phyloP scores from a whole-genome alignment of 768 basidiomycete genomes.

The Leucogyrophana mollusca region DNA sequence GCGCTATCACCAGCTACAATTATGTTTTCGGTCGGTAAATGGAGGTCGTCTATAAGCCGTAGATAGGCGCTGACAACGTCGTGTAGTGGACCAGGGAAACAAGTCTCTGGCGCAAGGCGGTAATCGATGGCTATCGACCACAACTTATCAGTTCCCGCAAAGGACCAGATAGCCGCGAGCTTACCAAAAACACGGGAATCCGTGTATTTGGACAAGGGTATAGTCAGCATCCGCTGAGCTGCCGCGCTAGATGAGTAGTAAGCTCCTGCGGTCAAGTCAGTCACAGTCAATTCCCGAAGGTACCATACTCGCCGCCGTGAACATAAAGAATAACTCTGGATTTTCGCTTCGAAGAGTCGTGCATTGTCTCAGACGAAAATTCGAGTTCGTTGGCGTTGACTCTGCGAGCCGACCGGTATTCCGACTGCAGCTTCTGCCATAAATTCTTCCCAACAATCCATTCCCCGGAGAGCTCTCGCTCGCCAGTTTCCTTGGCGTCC shows the following conservation, averaged over 20 bases:
- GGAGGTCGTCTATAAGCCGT: constrained; percentile 81
- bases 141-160: neutral
- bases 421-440: constrained; percentile 83
- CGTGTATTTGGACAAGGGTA: constrained; percentile 85
- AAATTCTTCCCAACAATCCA: constrained; percentile 95
- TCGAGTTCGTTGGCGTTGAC: no score
- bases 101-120: constrained; percentile 92
- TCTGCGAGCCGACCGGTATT: constrained; percentile 60
- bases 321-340: constrained; percentile 90
- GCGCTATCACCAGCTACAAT: constrained; percentile 90
- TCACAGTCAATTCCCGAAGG: neutral
- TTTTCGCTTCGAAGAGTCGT: constrained; percentile 38
- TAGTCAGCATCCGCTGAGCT: constrained; percentile 86
- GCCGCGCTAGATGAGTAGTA: constrained; percentile 93
- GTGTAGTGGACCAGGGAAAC: constrained; percentile 85
- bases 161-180: constrained; percentile 18
- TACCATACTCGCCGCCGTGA: constrained; percentile 71
- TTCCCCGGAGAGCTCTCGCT: constrained; percentile 85
- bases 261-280: constrained; percentile 54
- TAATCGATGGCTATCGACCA: constrained; percentile 76
- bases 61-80: constrained; percentile 89
- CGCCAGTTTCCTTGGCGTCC: constrained; percentile 75
- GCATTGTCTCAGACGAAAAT: constrained; percentile 17
- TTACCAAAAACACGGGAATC: constrained; percentile 85
- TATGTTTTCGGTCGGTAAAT: constrained; percentile 90